Evolutionary conservation across 2,329 filamentous ascomycete genomes (phyloP).

Genomic region (Trichoderma pleuroti): DNA sequence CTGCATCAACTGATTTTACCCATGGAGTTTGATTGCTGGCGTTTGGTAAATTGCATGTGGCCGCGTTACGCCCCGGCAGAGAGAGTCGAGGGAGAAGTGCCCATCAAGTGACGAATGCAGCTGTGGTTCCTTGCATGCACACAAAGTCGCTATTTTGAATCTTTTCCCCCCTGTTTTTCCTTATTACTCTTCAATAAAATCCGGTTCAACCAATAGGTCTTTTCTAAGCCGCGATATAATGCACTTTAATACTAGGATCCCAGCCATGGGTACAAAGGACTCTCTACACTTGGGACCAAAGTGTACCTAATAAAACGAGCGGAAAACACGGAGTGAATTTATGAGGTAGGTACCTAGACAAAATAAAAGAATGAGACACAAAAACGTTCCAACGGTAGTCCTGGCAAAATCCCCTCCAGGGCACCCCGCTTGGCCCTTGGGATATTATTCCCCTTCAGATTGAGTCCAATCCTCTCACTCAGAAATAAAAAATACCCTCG

Average conservation of each 20-base stretch:
- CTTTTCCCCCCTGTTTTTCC: not conserved
- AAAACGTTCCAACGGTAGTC: not conserved
- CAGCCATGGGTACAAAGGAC: not conserved
- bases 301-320: not conserved
- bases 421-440: not conserved
- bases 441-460: not conserved
- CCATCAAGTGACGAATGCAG: not conserved
- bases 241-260: not conserved
- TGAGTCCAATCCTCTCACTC: not conserved
- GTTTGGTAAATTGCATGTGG: not conserved
- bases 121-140: conserved; percentile 4
- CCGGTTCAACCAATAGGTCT: not conserved
- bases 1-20: not conserved
- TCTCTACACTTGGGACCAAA: not conserved
- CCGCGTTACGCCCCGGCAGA: not conserved
- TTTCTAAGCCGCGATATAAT: not conserved
- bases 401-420: not conserved
- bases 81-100: not conserved
- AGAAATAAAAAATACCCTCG: not conserved
- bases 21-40: not conserved
- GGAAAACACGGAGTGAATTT: not conserved
- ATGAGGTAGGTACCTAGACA: not conserved
- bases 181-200: not conserved
- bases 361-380: not conserved
- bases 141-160: not conserved